These are phyloP conservation scores for Pythium brachiatum DNA, from an alignment of 352 stramenopile species.

Conservation along the genomic window DNA sequence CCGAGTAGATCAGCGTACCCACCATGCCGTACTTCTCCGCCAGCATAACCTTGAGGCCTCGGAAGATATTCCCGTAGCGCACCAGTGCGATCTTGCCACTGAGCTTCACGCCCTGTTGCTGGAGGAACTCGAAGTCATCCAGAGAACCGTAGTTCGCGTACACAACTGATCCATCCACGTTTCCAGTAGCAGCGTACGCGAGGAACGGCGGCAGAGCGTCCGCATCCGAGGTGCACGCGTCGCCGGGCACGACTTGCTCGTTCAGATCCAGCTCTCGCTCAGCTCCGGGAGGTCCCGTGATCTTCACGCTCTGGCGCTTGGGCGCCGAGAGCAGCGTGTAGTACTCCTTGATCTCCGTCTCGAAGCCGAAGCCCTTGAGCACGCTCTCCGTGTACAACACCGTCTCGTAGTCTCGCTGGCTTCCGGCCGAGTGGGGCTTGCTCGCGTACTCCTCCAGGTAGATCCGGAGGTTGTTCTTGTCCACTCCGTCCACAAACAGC, in stretches of 20 bases:
- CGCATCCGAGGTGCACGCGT: conserved; percentile 53
- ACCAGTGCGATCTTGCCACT: conserved; percentile 81
- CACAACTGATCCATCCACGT: conserved; percentile 64
- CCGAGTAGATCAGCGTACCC: conserved; percentile 85
- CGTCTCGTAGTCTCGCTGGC: conserved; percentile 51
- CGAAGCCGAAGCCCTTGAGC: conserved; percentile 30
- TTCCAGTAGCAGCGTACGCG: conserved; percentile 75
- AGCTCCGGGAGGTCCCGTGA: conserved; percentile 34
- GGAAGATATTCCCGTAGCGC: conserved; percentile 77
- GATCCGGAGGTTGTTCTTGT: conserved; percentile 29
- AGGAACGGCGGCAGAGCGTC: conserved; percentile 71
- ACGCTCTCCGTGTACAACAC: conserved; percentile 43
- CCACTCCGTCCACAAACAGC: conserved; percentile 30
- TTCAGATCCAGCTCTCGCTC: conserved; percentile 50
- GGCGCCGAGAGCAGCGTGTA: conserved; percentile 67
- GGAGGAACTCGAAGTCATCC: conserved; percentile 76
- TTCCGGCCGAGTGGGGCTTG: conserved; percentile 39
- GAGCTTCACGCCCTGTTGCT: conserved; percentile 59
- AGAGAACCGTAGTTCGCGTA: conserved; percentile 87
- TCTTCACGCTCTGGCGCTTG: conserved; percentile 30
- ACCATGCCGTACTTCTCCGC: conserved; percentile 69
- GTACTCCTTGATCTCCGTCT: conserved; percentile 41
- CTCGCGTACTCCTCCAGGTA: conserved; percentile 47
- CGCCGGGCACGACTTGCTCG: conserved; percentile 48
- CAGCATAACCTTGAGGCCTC: conserved; percentile 81